Base-by-base conservation (phyloP, 495 filamentous ascomycete genomes). In the Aspergillus nanangensis region DNA sequence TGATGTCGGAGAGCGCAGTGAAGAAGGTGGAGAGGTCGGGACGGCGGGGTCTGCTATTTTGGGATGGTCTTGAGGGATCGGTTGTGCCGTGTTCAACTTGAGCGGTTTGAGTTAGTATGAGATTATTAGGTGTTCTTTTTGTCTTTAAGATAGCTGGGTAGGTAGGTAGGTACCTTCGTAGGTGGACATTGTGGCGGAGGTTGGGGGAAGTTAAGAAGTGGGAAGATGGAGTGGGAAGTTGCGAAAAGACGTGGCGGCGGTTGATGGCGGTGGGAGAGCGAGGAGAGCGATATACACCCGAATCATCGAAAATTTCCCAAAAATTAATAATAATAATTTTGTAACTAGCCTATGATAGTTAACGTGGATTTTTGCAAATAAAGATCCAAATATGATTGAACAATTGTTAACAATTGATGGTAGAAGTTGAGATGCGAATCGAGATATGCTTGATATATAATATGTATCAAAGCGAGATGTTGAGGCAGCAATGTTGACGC, bases 11-110 rank as follows among this genome's bases (percentile, higher is more conserved):
- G 40, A 94, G 82, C 38, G 84, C 82, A 34, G 83, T 72, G 72
- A 86, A 90, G 80, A 97, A 96, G 63, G 84, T 87, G 37, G 85
- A 84, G 67, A 96, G 85, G 69, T 95, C 88, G 29, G 89, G 81
- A 37, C 87, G 87, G 39, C 82, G 83, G 46, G 55, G 71, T 54
- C 52, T n/a, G n/a, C n/a, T n/a, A n/a, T n/a, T 70, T 29, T 45
- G 57, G 49, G 42, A 69, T 21, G 47, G 39, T 67, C 63, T 40
- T 29, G 69, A 58, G 41, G 69, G 71, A 47, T 71, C 62, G 31
- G 63, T 60, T 21, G 70, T 87, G 61, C 84, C 86, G 74, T 96
- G 91, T 65, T 96, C 91, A 60, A 92, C 90, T 95, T 4, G 20
- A 32, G 7, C 22, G 9, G 4, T 32, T 46, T 37, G 23, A 14